Conservation (phyloP, 192 early-diverging fungal species). For the Linnemannia exigua region DNA sequence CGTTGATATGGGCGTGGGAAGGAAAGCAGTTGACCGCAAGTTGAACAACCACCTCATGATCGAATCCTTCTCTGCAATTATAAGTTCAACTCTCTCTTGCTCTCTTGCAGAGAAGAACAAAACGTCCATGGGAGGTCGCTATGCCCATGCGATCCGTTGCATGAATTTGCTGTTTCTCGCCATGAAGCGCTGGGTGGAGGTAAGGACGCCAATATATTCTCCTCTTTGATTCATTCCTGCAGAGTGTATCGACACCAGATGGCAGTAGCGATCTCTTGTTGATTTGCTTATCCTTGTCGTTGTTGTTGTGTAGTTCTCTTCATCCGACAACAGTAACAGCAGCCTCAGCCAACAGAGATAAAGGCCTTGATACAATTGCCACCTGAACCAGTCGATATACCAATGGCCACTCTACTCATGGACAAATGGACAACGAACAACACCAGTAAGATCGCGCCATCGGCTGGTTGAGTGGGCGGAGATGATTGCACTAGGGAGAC, state of each 20-base stretch:
- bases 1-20: background rate
- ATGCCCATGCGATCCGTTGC: background rate
- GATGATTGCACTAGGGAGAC: background rate
- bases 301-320: background rate
- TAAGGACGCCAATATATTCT: background rate
- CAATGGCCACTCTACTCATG: background rate
- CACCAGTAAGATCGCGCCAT: background rate
- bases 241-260: background rate
- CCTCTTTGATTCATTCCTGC: background rate
- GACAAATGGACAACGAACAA: background rate
- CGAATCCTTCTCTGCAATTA: background rate
- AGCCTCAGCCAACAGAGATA: background rate
- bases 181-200: background rate
- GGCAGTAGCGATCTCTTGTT: background rate
- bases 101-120: background rate
- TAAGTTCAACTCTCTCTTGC: too few relatives aligned
- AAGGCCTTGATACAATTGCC: too few relatives aligned
- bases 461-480: background rate
- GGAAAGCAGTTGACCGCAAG: background rate
- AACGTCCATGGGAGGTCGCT: background rate
- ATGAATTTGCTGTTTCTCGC: background rate
- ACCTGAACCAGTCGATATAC: too few relatives aligned
- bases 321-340: background rate
- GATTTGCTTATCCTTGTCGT: background rate
- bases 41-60: background rate